Percentiles rank a stretch among this genome's conserved stretches.
phyloP scores from a whole-genome alignment of 2,329 filamentous ascomycete species.

The Coniochaeta ligniaria region DNA sequence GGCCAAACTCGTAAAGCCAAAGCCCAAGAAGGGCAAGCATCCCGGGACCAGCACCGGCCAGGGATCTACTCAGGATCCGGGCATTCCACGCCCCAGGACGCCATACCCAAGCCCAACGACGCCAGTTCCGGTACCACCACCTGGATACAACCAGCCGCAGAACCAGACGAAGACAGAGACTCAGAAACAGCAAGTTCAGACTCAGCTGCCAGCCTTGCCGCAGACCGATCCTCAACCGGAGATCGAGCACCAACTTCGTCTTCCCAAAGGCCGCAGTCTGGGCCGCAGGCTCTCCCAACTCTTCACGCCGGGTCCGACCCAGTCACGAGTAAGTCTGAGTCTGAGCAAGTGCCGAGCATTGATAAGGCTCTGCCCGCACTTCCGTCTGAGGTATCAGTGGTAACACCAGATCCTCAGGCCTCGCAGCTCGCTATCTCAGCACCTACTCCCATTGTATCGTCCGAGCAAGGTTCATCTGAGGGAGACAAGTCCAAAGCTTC shows the following conservation, averaged over 20 bases:
- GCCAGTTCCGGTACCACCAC: background rate
- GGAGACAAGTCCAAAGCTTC: background rate
- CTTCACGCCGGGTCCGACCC: background rate
- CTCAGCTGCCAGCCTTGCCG: background rate
- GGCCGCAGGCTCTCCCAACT: background rate
- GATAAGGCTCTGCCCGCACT: background rate
- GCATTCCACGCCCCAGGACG: background rate
- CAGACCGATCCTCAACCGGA: background rate
- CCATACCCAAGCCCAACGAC: background rate
- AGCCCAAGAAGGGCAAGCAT: background rate
- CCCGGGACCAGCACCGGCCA: background rate
- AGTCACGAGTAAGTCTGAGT: conserved; percentile 1
- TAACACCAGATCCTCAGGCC: conserved; percentile 2
- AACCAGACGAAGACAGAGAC: background rate
- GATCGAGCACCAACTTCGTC: background rate
- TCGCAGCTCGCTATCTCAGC: background rate
- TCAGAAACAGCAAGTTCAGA: background rate
- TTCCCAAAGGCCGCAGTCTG: background rate
- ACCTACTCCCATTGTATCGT: background rate
- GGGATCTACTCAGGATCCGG: background rate
- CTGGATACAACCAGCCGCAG: too few relatives aligned
- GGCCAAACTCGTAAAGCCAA: background rate
- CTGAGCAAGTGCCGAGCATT: background rate
- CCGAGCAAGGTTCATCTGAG: background rate
- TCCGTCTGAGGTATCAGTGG: background rate